Conservation (phyloP, 2,329 filamentous ascomycete genomes). For the Aspergillus eucalypticola region DNA sequence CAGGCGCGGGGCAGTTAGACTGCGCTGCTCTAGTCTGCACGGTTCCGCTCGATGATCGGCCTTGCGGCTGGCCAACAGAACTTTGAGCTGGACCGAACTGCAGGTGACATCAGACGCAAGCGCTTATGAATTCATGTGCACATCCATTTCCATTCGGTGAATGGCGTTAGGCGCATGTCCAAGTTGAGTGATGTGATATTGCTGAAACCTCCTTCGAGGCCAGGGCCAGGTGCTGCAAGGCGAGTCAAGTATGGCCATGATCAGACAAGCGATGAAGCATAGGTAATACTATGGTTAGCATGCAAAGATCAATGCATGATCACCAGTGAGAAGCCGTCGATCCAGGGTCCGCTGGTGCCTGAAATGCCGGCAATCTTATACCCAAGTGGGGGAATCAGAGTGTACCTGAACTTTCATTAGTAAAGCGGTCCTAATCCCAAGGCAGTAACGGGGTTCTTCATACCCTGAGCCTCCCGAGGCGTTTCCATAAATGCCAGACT, state of each 20-base stretch:
- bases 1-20: background rate
- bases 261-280: background rate
- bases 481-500: constrained; percentile 83
- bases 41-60: background rate
- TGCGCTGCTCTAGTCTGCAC: background rate
- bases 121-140: background rate
- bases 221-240: background rate
- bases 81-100: background rate
- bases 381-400: constrained; percentile 82
- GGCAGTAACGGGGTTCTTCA: constrained; percentile 41
- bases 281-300: background rate
- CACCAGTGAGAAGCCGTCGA: constrained; percentile 83
- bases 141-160: background rate
- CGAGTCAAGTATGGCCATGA: background rate
- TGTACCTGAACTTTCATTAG: constrained; percentile 61
- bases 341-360: constrained; percentile 76
- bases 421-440: background rate
- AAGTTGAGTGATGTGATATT: too few species aligned
- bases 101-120: background rate
- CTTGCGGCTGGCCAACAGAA: background rate
- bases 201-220: background rate
- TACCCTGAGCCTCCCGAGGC: constrained; percentile 77
- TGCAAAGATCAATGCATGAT: constrained; percentile 61
- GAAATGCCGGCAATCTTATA: constrained; percentile 87
- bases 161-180: too few species aligned